These are phyloP conservation scores for Perilla frutescens DNA, from an alignment of 257 asterid genomes.

Conservation along the genomic window DNA sequence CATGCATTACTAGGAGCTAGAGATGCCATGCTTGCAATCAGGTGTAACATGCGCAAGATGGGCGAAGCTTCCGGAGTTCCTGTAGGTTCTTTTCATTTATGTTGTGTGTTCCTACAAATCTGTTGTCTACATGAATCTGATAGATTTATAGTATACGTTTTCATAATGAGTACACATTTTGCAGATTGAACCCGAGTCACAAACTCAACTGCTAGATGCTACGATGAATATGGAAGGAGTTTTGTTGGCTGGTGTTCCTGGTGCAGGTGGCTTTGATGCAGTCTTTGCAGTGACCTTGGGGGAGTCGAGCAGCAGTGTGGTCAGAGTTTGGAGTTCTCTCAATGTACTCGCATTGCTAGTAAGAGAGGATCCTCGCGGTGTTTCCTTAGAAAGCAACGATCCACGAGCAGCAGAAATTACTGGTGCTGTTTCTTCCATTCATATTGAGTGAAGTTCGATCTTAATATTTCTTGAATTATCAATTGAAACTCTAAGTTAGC, in stretches of 20 bases:
- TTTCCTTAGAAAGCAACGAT: conserved; percentile 69
- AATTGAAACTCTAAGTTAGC: neutral
- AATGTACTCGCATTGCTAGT: conserved; percentile 87
- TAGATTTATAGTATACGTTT: neutral
- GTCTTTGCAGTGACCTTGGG: conserved; percentile 88
- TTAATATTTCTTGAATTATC: neutral
- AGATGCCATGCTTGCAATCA: conserved; percentile 84
- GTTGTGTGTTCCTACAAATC: conserved; percentile 6
- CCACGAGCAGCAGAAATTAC: conserved; percentile 68
- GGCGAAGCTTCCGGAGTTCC: conserved; percentile 97
- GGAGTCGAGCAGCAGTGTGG: conserved; percentile 57
- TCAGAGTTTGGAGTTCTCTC: conserved; percentile 72
- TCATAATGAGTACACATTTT: neutral
- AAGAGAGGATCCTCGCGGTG: conserved; percentile 88
- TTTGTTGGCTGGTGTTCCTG: conserved; percentile 91
- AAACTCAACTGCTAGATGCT: too few species aligned
- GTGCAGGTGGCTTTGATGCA: conserved; percentile 98
- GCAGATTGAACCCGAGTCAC: neutral
- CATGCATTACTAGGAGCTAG: conserved; percentile 85
- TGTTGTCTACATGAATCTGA: neutral
- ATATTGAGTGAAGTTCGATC: conserved; percentile 43
- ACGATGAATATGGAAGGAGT: conserved; percentile 62
- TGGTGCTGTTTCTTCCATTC: conserved; percentile 62
- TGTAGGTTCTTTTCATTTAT: conserved; percentile 49
- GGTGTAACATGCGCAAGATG: conserved; percentile 85